These are phyloP conservation scores for Ceratocystis smalleyi DNA, from an alignment of 2,329 filamentous ascomycete species.

Conservation along the genomic window DNA sequence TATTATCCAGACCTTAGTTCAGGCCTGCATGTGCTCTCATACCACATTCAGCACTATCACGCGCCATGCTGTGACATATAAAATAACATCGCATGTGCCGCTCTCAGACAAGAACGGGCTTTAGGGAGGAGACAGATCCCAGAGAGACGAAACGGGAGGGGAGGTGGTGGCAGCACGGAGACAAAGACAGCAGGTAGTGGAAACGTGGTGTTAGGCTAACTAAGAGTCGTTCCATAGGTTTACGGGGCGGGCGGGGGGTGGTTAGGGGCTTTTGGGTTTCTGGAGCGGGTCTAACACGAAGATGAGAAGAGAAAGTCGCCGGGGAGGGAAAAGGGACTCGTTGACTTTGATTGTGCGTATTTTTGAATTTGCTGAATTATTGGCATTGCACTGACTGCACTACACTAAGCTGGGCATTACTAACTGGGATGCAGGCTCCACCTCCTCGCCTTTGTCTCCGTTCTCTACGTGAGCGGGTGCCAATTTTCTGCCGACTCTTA, in stretches of 20 bases:
- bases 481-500: background rate
- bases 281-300: too few relatives aligned
- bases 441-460: background rate
- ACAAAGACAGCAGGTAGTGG: background rate
- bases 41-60: background rate
- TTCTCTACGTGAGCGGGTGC: background rate
- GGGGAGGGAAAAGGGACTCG: too few relatives aligned
- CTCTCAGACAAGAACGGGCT: background rate
- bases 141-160: background rate
- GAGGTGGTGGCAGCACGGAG: background rate
- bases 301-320: too few relatives aligned
- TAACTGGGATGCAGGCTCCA: background rate
- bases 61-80: background rate
- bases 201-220: background rate
- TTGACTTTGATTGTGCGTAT: too few relatives aligned
- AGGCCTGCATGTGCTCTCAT: background rate
- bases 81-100: background rate
- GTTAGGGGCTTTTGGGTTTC: too few relatives aligned
- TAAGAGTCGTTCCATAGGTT: too few relatives aligned
- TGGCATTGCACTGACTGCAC: too few relatives aligned
- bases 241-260: too few relatives aligned
- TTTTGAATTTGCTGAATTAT: too few relatives aligned
- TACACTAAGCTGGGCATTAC: background rate
- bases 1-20: background rate
- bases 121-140: background rate